A percentile compares a stretch with the other conserved stretches of the same genome.
Conservation (phyloP, 2,329 filamentous ascomycete genomes). For the Talaromyces pinophilus region DNA sequence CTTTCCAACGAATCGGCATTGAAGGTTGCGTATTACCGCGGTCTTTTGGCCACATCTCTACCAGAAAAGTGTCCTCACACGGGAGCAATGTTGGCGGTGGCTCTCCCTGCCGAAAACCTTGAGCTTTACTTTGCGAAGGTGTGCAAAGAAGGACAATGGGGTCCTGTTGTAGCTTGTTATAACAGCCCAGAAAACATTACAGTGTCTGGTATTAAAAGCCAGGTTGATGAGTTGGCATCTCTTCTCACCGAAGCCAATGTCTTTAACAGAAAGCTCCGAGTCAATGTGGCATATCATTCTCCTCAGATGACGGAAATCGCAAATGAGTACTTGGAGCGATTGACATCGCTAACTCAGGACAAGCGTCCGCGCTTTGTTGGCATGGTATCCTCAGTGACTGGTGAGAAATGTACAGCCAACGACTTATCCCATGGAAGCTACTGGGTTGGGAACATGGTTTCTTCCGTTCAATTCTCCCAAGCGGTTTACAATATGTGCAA, state of each 20-base stretch:
- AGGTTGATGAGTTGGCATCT: not conserved
- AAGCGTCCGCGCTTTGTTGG: not conserved
- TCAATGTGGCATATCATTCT: not conserved
- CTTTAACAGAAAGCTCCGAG: not conserved
- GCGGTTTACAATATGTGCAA: conserved; percentile 25
- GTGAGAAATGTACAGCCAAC: conserved; percentile 17
- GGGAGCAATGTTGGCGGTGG: not conserved
- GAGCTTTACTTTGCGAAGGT: not conserved
- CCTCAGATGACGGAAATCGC: not conserved
- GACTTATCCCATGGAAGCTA: conserved; percentile 22
- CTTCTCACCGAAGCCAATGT: not conserved
- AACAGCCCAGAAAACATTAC: not conserved
- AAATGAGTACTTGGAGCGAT: not conserved
- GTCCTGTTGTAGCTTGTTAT: not conserved
- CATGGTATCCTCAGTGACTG: conserved; percentile 26
- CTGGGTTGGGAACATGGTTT: conserved; percentile 32
- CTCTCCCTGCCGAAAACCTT: not conserved
- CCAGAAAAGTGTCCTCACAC: not conserved
- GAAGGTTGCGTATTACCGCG: not conserved
- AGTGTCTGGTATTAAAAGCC: not conserved
- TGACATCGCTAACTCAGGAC: not conserved
- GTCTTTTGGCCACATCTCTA: not conserved
- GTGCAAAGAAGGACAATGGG: not conserved
- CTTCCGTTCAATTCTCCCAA: conserved; percentile 32
- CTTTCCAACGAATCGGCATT: not conserved